These are phyloP conservation scores for Claviceps digitariae DNA, from an alignment of 2,329 filamentous ascomycete genomes.

Conservation along the genomic window DNA sequence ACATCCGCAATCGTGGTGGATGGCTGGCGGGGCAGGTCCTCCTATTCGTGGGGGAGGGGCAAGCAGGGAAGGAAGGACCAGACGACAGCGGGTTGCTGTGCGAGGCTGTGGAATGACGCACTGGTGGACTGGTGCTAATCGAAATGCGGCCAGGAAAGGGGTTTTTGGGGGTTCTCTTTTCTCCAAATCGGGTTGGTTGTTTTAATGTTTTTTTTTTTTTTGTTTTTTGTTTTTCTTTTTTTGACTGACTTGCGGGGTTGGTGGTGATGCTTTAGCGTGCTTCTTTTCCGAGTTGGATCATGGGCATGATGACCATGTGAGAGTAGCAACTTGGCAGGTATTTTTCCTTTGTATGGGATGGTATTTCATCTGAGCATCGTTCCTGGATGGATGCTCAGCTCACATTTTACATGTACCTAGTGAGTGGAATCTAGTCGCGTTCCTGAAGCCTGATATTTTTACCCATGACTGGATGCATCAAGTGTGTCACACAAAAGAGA, in stretches of 20 bases:
- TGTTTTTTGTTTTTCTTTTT: too few species aligned
- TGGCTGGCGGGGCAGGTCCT: slow-evolving; percentile 6
- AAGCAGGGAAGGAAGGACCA: too few species aligned
- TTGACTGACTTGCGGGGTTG: background rate
- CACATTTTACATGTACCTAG: background rate
- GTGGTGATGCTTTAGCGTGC: background rate
- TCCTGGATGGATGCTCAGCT: background rate
- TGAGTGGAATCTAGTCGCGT: background rate
- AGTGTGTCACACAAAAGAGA: background rate
- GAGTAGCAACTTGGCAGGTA: background rate
- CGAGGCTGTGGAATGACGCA: background rate
- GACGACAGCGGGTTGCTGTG: background rate
- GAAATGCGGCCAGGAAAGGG: background rate
- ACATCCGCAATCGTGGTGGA: background rate
- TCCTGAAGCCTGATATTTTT: background rate
- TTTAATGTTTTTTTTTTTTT: too few species aligned
- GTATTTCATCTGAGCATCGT: background rate
- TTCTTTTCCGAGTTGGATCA: background rate
- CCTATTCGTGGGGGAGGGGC: slow-evolving; percentile 2
- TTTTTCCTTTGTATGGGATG: background rate
- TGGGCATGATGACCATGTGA: background rate
- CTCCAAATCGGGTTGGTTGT: background rate
- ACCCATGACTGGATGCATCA: background rate
- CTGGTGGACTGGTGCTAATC: background rate
- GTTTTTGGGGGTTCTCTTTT: background rate